These are phyloP conservation scores for Prosopis cineraria DNA, from an alignment of 306 rosid genomes.

Conservation along the genomic window DNA sequence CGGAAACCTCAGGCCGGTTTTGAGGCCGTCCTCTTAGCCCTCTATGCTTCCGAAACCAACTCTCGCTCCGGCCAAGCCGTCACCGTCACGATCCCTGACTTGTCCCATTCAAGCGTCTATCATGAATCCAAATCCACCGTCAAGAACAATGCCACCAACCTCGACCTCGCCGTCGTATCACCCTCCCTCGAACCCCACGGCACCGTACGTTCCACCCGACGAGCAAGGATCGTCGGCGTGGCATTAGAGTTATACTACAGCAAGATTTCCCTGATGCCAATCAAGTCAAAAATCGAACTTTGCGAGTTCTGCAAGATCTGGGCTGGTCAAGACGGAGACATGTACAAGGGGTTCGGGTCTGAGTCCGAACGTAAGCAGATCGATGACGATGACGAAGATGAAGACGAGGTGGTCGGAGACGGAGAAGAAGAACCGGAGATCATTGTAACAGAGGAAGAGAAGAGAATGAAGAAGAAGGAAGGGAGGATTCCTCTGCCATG, in stretches of 20 bases:
- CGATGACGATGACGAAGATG: neutral
- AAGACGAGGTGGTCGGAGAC: neutral
- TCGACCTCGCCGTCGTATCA: slow-evolving; percentile 46
- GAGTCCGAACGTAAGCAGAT: neutral
- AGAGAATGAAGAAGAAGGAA: slow-evolving; percentile 1
- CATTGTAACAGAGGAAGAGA: neutral
- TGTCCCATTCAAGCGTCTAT: slow-evolving; percentile 60
- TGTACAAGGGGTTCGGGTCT: slow-evolving; percentile 19
- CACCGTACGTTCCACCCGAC: slow-evolving; percentile 61
- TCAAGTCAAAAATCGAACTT: slow-evolving; percentile 55
- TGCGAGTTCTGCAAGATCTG: slow-evolving; percentile 65
- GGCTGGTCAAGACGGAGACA: slow-evolving; percentile 56
- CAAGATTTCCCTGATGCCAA: slow-evolving; percentile 49
- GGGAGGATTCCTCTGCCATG: slow-evolving; percentile 72
- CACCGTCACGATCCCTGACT: slow-evolving; percentile 58
- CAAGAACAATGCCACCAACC: slow-evolving; percentile 46
- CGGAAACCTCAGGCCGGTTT: slow-evolving; percentile 70
- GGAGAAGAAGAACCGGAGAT: neutral
- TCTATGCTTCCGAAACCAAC: slow-evolving; percentile 70
- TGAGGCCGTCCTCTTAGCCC: slow-evolving; percentile 74
- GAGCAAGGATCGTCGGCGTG: slow-evolving; percentile 70
- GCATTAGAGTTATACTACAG: slow-evolving; percentile 58
- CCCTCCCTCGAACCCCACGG: slow-evolving; percentile 70
- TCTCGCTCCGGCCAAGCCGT: slow-evolving; percentile 60
- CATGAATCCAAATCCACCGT: slow-evolving; percentile 43